Evolutionary conservation across 2,329 filamentous ascomycete genomes (phyloP).

Genomic region (Massarina eburnea): DNA sequence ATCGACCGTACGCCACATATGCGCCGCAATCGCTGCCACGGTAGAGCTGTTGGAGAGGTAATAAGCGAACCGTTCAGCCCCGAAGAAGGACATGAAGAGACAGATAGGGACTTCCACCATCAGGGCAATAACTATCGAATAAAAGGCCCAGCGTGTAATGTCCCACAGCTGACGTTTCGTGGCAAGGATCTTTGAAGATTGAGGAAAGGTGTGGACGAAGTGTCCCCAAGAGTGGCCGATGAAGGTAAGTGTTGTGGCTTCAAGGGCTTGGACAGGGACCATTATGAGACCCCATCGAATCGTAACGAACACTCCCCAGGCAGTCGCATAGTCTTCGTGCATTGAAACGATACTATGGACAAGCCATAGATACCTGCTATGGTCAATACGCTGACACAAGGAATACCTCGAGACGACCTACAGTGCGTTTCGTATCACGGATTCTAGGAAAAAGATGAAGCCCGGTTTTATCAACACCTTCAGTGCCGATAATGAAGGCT

Average conservation of each 20-base stretch:
- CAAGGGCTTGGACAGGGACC: slow-evolving; percentile 69
- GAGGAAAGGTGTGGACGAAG: slow-evolving; percentile 43
- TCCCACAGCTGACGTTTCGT: slow-evolving; percentile 29
- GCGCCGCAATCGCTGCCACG: slow-evolving; percentile 62
- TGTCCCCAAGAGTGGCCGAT: slow-evolving; percentile 67
- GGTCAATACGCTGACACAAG: too few relatives aligned
- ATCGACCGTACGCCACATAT: slow-evolving; percentile 63
- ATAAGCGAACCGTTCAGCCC: slow-evolving; percentile 61
- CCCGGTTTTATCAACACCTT: too few relatives aligned
- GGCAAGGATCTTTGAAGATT: background rate
- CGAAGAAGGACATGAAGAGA: slow-evolving; percentile 62
- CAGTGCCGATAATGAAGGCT: slow-evolving; percentile 47
- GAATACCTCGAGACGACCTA: too few relatives aligned
- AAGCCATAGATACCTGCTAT: slow-evolving; percentile 74
- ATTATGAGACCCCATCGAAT: slow-evolving; percentile 75
- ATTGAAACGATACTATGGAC: slow-evolving; percentile 65
- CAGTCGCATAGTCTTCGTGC: slow-evolving; percentile 66
- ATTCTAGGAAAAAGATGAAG: slow-evolving; percentile 63
- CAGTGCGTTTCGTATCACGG: slow-evolving; percentile 66
- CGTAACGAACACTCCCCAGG: slow-evolving; percentile 73
- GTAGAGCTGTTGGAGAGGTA: slow-evolving; percentile 61
- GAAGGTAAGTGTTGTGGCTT: slow-evolving; percentile 66
- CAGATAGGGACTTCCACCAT: slow-evolving; percentile 63
- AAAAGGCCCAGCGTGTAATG: slow-evolving; percentile 57
- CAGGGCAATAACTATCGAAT: slow-evolving; percentile 57